Evolutionary conservation across 768 basidiomycete genomes (phyloP).

Genomic region (Auricularia sp.): DNA sequence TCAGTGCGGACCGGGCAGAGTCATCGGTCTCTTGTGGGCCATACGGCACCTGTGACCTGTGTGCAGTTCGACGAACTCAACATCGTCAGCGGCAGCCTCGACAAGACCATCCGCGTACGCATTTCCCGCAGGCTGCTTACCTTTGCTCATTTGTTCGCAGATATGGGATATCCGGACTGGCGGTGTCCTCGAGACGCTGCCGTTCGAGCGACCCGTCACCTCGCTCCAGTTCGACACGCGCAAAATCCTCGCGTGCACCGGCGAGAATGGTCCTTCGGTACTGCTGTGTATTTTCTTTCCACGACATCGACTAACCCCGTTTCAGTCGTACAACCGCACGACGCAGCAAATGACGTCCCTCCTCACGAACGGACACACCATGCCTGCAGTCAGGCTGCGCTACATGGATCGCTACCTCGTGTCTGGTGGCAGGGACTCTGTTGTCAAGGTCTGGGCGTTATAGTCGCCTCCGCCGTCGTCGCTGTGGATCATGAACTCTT

Average conservation of each 20-base stretch:
- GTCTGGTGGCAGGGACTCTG: conserved; percentile 79
- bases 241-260: conserved; percentile 85
- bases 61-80: conserved; percentile 93
- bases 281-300: conserved; percentile 8
- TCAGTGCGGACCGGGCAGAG: conserved; percentile 96
- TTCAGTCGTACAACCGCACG: conserved; percentile 88
- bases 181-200: conserved; percentile 75
- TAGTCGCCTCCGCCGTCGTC: conserved; percentile 23
- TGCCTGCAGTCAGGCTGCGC: conserved; percentile 76
- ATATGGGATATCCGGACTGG: conserved; percentile 97
- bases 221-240: conserved; percentile 89
- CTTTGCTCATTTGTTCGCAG: conserved; percentile 28
- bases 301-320: background rate
- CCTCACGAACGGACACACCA: conserved; percentile 85
- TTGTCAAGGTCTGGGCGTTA: conserved; percentile 89
- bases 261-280: conserved; percentile 91
- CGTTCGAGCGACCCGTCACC: conserved; percentile 85
- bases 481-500: no score
- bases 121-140: background rate
- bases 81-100: conserved; percentile 85
- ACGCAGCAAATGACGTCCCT: conserved; percentile 80
- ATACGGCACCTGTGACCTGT: conserved; percentile 87
- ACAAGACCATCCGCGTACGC: conserved; percentile 82
- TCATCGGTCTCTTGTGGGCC: conserved; percentile 85
- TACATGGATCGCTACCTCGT: conserved; percentile 96